phyloP scores from a whole-genome alignment of 2,329 filamentous ascomycete genomes.

The Monascus ruber region DNA sequence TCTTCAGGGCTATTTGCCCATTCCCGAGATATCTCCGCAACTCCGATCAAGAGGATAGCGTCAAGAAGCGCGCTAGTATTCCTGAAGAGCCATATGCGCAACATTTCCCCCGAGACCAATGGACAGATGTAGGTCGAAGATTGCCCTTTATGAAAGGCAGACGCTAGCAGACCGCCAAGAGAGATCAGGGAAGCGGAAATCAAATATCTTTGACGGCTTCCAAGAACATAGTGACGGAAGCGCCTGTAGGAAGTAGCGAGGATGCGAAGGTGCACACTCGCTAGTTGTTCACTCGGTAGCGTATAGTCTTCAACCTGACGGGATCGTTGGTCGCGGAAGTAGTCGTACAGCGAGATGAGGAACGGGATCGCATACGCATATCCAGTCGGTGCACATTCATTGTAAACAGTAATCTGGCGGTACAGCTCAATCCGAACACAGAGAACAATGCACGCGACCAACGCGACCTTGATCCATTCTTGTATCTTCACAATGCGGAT shows the following conservation, averaged over 20 bases:
- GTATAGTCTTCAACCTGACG: constrained; percentile 11
- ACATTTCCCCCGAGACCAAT: constrained; percentile 20
- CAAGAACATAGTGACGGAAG: constrained; percentile 17
- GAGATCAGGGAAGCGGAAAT: constrained; percentile 27
- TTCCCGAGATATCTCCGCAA: constrained; percentile 17
- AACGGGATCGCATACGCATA: constrained; percentile 30
- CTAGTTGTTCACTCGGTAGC: constrained; percentile 2
- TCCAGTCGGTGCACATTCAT: constrained; percentile 31
- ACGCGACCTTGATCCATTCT: constrained; percentile 12
- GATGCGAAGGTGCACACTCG: constrained; percentile 7
- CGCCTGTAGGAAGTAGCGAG: constrained; percentile 18
- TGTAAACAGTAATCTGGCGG: constrained; percentile 28
- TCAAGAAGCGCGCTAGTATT: constrained; percentile 31
- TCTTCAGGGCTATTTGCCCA: constrained; percentile 10
- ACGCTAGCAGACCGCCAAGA: constrained; percentile 26
- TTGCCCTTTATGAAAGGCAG: constrained; percentile 23
- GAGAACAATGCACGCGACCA: constrained; percentile 11
- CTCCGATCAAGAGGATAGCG: constrained; percentile 26
- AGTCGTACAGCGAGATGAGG: constrained; percentile 31
- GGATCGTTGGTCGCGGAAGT: constrained; percentile 19
- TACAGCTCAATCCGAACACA: constrained; percentile 29
- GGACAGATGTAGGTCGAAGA: constrained; percentile 42
- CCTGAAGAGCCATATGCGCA: constrained; percentile 27
- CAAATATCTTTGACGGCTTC: constrained; percentile 26
- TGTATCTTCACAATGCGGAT: constrained; percentile 1